Evolutionary conservation across 225 moss, liverwort and hornwort species (phyloP).

Genomic region (Thuidium tamariscinum): DNA sequence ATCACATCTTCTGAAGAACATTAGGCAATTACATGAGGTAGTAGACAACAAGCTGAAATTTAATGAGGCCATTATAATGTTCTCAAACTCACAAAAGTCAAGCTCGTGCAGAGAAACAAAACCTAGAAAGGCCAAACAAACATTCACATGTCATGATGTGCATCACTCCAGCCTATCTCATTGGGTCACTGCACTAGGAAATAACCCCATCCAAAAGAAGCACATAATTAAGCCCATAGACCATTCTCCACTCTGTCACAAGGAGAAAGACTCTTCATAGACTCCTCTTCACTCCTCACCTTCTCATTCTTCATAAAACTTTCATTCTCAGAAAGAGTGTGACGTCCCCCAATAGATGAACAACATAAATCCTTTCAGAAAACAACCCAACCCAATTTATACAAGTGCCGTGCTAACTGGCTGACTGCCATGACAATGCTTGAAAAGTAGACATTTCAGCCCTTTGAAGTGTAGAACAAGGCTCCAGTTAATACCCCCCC

Average conservation of each 20-base stretch:
- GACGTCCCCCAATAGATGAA: too few relatives aligned
- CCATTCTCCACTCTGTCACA: not conserved
- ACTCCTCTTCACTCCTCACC: not conserved
- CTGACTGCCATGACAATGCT: too few relatives aligned
- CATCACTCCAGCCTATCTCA: too few relatives aligned
- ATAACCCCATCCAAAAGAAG: not conserved
- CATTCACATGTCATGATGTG: too few relatives aligned
- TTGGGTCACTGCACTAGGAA: rapidly evolving
- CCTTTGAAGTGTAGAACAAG: not conserved
- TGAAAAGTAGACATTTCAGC: not conserved
- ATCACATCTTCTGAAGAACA: too few relatives aligned
- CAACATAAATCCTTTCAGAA: not conserved
- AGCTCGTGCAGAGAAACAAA: too few relatives aligned
- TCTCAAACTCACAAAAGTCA: too few relatives aligned
- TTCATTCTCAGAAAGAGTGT: not conserved
- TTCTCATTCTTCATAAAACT: not conserved
- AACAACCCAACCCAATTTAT: not conserved
- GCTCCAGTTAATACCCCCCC: not conserved
- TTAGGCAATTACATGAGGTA: too few relatives aligned
- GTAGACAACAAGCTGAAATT: too few relatives aligned
- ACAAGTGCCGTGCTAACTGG: not conserved
- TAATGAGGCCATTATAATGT: too few relatives aligned
- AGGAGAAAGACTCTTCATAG: not conserved
- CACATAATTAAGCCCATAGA: too few relatives aligned
- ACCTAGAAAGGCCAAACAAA: too few relatives aligned